Evolutionary conservation across 495 filamentous ascomycete genomes (phyloP), one percentile per base, ranked within the genome.

Genomic region (Lasiosphaeria hispida): DNA sequence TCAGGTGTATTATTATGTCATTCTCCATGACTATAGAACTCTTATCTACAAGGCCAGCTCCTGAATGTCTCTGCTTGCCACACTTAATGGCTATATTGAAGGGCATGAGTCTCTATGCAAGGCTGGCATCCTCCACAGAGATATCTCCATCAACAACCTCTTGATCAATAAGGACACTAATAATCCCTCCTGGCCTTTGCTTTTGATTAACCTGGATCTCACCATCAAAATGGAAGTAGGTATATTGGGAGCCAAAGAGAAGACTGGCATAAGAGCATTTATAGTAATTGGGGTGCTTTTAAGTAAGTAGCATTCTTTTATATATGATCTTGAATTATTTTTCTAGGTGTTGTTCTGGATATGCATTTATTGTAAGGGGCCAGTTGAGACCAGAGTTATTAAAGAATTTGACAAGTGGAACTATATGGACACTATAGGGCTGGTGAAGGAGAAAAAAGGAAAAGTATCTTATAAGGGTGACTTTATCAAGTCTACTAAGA

Each of bases 321-420:
- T 76, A 69, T 69, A 77, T 42, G 69, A 78, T 57, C 69, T 83
- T 7, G 75, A 83, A 63, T 82, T 73, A 13, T 80, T 82, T 59
- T 82, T 82, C 58, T 81, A 70, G 74, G 76, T 83, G 11, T 54
- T 82, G 1, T 80, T 78, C 53, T 79, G 71, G 73, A 74, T 80
- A 49, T 79, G 67, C 56, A 69, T 80, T 34, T 69, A 80, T 48
- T 73, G 64, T 52, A 38, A 75, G 10, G 68, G 66, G 15, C 68
- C 60, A 19, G 41, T 13, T 11, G 18, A 55, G 33, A 57, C 58
- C 18, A 56, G 65, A 14, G 48, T 19, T 17, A 55, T 35, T 38
- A 13, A 41, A 9, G 52, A 57, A 35, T 73, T 68, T 52, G 67
- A 51, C 34, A 51, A 17, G 9, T 37, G 66, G 68, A 72, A 72